Evolutionary conservation across 1,139 yeast genomes (phyloP).

Genomic region (Kodamaea plutei): DNA sequence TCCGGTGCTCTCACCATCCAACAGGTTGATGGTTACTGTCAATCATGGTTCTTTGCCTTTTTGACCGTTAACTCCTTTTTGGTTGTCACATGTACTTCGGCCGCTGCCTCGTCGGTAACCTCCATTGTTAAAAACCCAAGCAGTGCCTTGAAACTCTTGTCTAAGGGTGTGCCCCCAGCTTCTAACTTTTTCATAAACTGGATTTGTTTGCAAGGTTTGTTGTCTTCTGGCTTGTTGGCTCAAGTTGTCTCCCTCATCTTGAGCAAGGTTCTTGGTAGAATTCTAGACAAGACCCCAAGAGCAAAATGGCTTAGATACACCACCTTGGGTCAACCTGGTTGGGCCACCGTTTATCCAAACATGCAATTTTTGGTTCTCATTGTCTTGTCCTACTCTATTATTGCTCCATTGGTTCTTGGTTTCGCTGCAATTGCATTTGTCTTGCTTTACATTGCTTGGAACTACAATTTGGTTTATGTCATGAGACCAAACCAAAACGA

Average conservation of each 20-base stretch:
- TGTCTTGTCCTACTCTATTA: constrained; percentile 37
- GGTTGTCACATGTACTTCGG: constrained; percentile 75
- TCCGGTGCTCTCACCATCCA: constrained; percentile 72
- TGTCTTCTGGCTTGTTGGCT: constrained; percentile 35
- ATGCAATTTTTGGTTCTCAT: constrained; percentile 38
- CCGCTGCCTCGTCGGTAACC: constrained; percentile 69
- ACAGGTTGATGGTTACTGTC: constrained; percentile 75
- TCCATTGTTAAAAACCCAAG: constrained; percentile 49
- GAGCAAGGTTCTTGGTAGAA: constrained; percentile 42
- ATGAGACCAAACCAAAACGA: constrained; percentile 50
- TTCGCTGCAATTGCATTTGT: constrained; percentile 43
- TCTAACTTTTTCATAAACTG: constrained; percentile 67
- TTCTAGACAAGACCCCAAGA: constrained; percentile 41
- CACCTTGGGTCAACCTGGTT: constrained; percentile 41
- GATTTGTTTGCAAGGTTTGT: constrained; percentile 42
- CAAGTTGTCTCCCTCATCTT: constrained; percentile 44
- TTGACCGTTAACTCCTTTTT: constrained; percentile 82
- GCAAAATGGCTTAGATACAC: constrained; percentile 44
- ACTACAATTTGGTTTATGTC: constrained; percentile 55
- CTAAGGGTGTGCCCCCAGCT: constrained; percentile 61
- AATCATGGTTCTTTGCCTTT: constrained; percentile 83
- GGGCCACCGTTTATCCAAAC: constrained; percentile 38
- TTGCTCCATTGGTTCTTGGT: constrained; percentile 47
- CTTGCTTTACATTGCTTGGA: constrained; percentile 56
- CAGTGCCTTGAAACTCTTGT: constrained; percentile 52